Evolutionary conservation across 2,329 filamentous ascomycete genomes (phyloP).

Genomic region (Xylariaceae sp.): DNA sequence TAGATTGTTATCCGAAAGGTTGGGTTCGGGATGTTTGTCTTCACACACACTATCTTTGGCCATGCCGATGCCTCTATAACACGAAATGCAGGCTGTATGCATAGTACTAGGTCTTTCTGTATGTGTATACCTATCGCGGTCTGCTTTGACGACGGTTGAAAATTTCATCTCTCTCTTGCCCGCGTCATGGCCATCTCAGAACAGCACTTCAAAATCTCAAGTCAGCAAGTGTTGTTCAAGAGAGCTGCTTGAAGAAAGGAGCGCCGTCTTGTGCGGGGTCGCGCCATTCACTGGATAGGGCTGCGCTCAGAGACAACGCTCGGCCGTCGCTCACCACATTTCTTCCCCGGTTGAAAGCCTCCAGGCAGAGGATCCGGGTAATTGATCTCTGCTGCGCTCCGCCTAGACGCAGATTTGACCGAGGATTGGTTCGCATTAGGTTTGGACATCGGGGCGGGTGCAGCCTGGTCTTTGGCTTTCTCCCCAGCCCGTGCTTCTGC

Average conservation of each 20-base stretch:
- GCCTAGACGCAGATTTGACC: constrained; percentile 13
- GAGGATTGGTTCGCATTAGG: constrained; percentile 2
- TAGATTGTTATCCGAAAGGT: too few relatives aligned
- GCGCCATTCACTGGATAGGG: background rate
- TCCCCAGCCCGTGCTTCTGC: background rate
- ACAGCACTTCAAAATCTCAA: constrained; percentile 8
- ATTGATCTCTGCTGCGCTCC: constrained; percentile 20
- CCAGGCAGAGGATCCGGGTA: constrained; percentile 27
- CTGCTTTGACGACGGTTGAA: too few relatives aligned
- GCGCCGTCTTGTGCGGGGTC: too few relatives aligned
- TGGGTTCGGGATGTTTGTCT: too few relatives aligned
- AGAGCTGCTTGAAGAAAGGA: background rate
- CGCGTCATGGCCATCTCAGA: background rate
- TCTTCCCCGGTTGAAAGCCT: constrained; percentile 29
- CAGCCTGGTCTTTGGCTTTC: constrained; percentile 1
- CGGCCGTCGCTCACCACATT: constrained; percentile 13
- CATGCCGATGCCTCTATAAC: background rate
- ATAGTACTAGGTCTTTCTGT: background rate
- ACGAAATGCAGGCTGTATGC: background rate
- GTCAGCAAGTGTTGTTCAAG: constrained; percentile 4
- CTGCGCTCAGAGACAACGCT: background rate
- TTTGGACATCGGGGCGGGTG: background rate
- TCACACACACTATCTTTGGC: too few relatives aligned
- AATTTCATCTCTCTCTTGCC: background rate
- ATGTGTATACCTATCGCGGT: background rate